Percentiles rank a stretch among this genome's conserved stretches.
phyloP scores from a whole-genome alignment of 805 yeast genomes.

The Saturnispora sekii region DNA sequence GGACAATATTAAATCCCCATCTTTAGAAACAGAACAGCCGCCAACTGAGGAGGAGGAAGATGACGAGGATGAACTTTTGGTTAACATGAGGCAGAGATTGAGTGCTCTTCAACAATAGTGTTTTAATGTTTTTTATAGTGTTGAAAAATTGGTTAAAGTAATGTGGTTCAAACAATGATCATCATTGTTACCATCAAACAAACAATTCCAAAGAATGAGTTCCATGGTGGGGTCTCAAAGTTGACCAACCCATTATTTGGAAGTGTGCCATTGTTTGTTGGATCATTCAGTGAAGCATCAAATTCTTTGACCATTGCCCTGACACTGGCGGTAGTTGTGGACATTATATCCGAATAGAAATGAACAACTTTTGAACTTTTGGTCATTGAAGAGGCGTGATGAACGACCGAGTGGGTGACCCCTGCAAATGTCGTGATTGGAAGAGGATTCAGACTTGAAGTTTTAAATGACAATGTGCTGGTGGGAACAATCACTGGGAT shows the following conservation, averaged over 20 bases:
- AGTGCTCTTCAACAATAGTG: slow-evolving; percentile 59
- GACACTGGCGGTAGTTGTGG: not conserved
- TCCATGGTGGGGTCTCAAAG: slow-evolving; percentile 2
- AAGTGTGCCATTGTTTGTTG: not conserved
- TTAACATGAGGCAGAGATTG: slow-evolving; percentile 82
- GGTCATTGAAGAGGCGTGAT: no score
- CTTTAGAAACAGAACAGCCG: slow-evolving; percentile 17
- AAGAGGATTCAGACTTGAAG: no score
- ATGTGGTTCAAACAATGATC: not conserved
- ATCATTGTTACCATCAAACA: slow-evolving; percentile 1
- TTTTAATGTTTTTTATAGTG: not conserved
- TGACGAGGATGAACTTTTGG: slow-evolving; percentile 66
- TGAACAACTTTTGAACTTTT: not conserved
- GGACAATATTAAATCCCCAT: not conserved
- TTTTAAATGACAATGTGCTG: no score
- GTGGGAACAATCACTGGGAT: no score
- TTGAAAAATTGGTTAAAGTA: not conserved
- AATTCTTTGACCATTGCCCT: not conserved
- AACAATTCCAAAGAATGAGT: slow-evolving; percentile 4
- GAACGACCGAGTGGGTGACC: no score
- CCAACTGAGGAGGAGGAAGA: slow-evolving; percentile 29
- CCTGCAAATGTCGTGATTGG: no score
- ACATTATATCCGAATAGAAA: not conserved
- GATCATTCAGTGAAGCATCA: not conserved
- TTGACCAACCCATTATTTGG: slow-evolving; percentile 1